Percentiles rank a stretch among this genome's conserved stretches.
Conservation (phyloP, 2,329 filamentous ascomycete genomes). For the Coniochaeta sp. region DNA sequence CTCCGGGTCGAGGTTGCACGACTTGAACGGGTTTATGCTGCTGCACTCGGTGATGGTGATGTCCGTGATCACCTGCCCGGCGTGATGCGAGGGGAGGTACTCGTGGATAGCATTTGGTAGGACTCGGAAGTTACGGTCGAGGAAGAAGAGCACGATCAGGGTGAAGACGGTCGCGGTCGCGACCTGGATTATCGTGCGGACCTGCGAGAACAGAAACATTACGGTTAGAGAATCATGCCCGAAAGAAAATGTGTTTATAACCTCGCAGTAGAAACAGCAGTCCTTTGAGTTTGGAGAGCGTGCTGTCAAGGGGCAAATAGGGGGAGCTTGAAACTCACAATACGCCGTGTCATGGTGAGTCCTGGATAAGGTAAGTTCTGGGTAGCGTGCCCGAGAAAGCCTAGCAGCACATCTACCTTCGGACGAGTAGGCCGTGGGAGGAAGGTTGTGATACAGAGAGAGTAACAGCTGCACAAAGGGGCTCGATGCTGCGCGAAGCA, state of each 20-base stretch:
- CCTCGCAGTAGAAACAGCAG: too few relatives aligned
- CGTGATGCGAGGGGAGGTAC: conserved; percentile 78
- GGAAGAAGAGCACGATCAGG: conserved; percentile 67
- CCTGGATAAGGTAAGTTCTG: too few relatives aligned
- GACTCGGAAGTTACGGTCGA: conserved; percentile 84
- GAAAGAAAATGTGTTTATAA: too few relatives aligned
- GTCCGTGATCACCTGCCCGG: conserved; percentile 80
- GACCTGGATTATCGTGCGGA: conserved; percentile 70
- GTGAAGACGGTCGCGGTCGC: conserved; percentile 57
- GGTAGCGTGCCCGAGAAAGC: background rate
- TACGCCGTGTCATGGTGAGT: conserved; percentile 8
- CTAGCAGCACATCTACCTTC: background rate
- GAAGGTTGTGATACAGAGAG: background rate
- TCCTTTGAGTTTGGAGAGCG: background rate
- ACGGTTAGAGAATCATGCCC: background rate
- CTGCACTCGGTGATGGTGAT: conserved; percentile 73
- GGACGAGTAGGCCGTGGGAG: background rate
- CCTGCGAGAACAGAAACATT: conserved; percentile 24
- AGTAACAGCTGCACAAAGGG: background rate
- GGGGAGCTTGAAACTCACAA: conserved; percentile 3
- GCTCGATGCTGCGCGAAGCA: background rate
- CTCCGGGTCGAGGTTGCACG: conserved; percentile 64
- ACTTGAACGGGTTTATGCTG: conserved; percentile 64
- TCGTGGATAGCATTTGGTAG: conserved; percentile 80
- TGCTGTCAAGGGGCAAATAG: background rate